Base-by-base conservation (phyloP, 257 asterid genomes). In the Solanum verrucosum region DNA sequence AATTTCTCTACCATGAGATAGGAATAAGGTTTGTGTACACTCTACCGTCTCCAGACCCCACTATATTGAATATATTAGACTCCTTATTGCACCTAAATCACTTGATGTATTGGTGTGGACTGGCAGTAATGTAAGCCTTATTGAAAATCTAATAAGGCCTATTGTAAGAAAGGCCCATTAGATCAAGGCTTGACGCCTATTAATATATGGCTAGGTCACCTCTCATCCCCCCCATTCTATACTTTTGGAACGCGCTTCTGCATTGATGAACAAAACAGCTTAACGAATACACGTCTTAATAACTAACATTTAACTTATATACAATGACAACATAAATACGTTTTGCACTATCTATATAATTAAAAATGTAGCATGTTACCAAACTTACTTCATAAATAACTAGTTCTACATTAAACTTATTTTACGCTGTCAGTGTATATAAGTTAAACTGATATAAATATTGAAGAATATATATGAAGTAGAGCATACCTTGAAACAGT, bases 401-500 rank as follows among this genome's bases (percentile, higher is more conserved):
- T 49, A 49, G 7, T 49, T 49, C 1, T 2, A 16, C 3, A 16
- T 16, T 16, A 52, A 52, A 15, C 0, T 52, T 52, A 52, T 16
- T 44, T 52, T 6, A 52, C 9, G 20, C 3, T 15, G 23, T 16
- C 8, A 4, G 14, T 9, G 3, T 63, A n/a, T 0, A 23, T 5
- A 63, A 63, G 13, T 63, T 23, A 23, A 63, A 63, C 7, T 63
- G n/a, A 18, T 10, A 63, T 23, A 63, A 3, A 60, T 63, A 63
- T 63, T 0, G 0, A 4, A 35, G 77, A 84, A 27, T 27, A 27
- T 27, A 49, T 49, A 49, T 13, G 40, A 56, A 59, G 35, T 23
- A 60, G 40, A 29, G 87, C 90, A 56, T 91, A 95, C 98, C 93
- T 86, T 20, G 98, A 89, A 82, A 93, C 88, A 35, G 89, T 81